Evolutionary conservation across 2,329 filamentous ascomycete genomes (phyloP), one percentile per base, ranked within the genome.

Genomic region (Cordyceps javanica): DNA sequence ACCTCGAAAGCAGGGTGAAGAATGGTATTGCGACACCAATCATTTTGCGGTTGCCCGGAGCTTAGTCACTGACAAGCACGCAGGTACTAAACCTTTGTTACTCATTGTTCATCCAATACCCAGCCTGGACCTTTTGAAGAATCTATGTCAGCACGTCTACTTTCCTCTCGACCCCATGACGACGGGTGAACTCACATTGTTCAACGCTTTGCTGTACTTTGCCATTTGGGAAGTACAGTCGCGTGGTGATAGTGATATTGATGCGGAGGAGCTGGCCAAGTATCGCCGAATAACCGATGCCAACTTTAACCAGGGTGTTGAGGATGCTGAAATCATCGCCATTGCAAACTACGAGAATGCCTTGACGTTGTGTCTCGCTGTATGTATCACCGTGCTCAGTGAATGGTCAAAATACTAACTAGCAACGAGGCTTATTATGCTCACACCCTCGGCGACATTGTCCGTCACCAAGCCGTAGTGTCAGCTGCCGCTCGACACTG

Each of bases 161-260:
- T 64, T 64, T 52, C 61, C 62, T 2, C 55, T 63, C 1, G 60
- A 61, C 36, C 62, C 62, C 1, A 57, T 64, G 25, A 56, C 60
- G 1, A 38, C 51, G 5, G 62, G 62, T 10, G 58, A 64, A 19
- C 21, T 61, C 13, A 63, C 60, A 1, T 38, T 63, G 1, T 58
- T 64, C 8, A 57, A 64, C 19, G 62, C 61, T 2, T 50, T 58
- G 10, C 23, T 64, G 8, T 63, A 56, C n/a, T 55, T 62, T 25
- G 52, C 60, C 10, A 45, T 62, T n/a, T 58, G 56, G 36, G 61
- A 62, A 9, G 57, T 62, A 3, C 52, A 62, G 21, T 61, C 57
- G 6, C 57, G 46, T 2, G 44, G 34, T 9, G 44, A 55, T 21
- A 56, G 55, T 2, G 61, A 61, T 5, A 46, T 61, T 30, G 56